These are phyloP conservation scores for Physocladia obscura DNA, from an alignment of 192 early-diverging fungal genomes.

Conservation along the genomic window DNA sequence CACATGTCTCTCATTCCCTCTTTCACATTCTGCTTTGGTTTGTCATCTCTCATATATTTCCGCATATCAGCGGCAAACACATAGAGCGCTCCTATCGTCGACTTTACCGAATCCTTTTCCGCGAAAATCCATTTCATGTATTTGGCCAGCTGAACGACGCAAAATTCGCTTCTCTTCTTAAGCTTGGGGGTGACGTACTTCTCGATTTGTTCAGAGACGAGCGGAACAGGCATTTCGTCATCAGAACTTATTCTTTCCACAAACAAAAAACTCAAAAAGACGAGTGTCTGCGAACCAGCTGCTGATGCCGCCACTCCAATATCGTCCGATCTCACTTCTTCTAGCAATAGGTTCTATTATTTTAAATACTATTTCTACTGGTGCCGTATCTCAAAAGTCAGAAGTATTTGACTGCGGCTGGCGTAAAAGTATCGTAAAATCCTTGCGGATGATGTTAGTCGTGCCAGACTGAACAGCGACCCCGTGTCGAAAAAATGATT, in stretches of 20 bases:
- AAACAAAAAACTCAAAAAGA: neutral
- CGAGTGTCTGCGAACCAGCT: neutral
- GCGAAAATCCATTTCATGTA: neutral
- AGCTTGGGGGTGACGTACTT: neutral
- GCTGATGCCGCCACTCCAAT: too few species aligned
- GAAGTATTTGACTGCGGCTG: slow-evolving; percentile 16
- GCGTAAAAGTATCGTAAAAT: slow-evolving; percentile 8
- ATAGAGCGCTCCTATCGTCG: neutral
- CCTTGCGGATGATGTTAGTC: slow-evolving; percentile 8
- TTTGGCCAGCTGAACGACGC: neutral
- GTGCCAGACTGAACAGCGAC: slow-evolving; percentile 10
- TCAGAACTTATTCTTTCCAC: neutral
- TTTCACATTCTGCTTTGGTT: neutral
- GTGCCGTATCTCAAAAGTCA: slow-evolving; percentile 1
- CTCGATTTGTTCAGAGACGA: neutral
- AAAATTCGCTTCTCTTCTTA: neutral
- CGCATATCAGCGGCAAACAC: neutral
- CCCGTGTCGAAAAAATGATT: slow-evolving; percentile 6
- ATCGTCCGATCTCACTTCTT: neutral
- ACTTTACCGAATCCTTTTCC: neutral
- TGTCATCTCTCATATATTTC: neutral
- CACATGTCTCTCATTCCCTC: neutral
- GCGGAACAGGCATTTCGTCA: neutral
- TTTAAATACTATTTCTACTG: neutral
- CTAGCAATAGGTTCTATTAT: neutral